Evolutionary conservation across 2,329 filamentous ascomycete genomes (phyloP), one percentile per base, ranked within the genome.

Genomic region (Hypoxylon sp.): DNA sequence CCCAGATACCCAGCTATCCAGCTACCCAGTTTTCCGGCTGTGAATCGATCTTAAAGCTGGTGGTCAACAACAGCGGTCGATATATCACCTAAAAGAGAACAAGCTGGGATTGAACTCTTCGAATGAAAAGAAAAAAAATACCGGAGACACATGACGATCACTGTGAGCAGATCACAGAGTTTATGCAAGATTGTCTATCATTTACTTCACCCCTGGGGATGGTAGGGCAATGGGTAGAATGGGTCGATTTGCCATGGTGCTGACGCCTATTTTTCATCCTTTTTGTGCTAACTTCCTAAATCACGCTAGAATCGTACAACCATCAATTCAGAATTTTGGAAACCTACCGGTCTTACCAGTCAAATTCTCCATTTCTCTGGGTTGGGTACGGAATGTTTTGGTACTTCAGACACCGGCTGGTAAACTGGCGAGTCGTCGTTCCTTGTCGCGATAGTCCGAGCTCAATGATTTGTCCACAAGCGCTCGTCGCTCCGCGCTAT

Each of bases 101-200:
- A 23, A 45, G 45, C 32, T 51, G 28, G 63, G 55, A 53, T 59
- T 58, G 41, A 49, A 53, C 52, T 63, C 32, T 19, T 63, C 60
- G 14, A 67, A 51, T 64, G 45, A 19, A 34, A 30, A 43, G 23
- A 52, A 41, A 63, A 23, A 62, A 52, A 56, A 36, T 17, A 52
- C 48, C 17, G 52, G 49, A 55, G 62, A 60, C 14, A 30, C 46
- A 66, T 19, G 66, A 64, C 55, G 62, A 75, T 70, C 60, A 68
- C 56, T 34, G 41, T 36, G 60, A 58, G 58, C 38, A 65, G 56
- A 67, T 52, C 48, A 61, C 55, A 58, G 45, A 55, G 68, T 74
- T 74, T 75, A 74, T 72, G 68, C 69, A 68, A 63, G 62, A 64
- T 61, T 32, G 30, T 48, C 51, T 52, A 46, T 62, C 34, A 50